These are phyloP conservation scores for Xylariales sp. DNA, from an alignment of 2,329 filamentous ascomycete genomes.

Conservation along the genomic window DNA sequence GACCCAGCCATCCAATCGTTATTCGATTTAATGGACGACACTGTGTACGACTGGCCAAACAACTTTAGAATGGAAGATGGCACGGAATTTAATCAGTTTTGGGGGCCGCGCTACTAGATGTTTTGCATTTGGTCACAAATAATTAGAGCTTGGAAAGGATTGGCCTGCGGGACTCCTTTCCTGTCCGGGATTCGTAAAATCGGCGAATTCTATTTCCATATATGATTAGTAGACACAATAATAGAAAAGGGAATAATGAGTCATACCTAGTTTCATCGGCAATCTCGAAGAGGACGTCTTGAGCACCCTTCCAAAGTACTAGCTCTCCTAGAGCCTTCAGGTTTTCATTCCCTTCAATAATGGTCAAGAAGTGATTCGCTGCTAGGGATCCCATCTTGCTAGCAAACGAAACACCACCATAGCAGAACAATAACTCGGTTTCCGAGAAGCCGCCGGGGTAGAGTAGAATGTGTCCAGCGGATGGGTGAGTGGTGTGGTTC, in stretches of 20 bases:
- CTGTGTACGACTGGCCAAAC: conserved; percentile 3
- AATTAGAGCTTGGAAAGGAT: no score
- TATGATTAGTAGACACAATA: background rate
- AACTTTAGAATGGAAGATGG: background rate
- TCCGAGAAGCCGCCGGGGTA: conserved; percentile 5
- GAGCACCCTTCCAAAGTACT: conserved; percentile 5
- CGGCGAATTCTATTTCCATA: background rate
- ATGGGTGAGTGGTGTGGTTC: conserved; percentile 3
- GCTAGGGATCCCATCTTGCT: conserved; percentile 5
- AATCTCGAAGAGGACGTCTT: background rate
- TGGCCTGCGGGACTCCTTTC: no score
- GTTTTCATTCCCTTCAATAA: conserved; percentile 1
- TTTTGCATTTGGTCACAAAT: no score
- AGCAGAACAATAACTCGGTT: conserved; percentile 5
- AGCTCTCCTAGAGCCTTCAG: background rate
- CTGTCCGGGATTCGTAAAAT: background rate
- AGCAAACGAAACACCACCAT: conserved; percentile 2
- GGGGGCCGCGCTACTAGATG: background rate
- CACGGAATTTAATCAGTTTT: background rate
- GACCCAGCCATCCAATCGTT: conserved; percentile 3
- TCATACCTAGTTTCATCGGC: conserved; percentile 2
- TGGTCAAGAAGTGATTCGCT: conserved; percentile 4
- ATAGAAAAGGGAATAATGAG: no score
- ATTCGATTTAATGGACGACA: conserved; percentile 4
- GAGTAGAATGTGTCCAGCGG: conserved; percentile 1